Evolutionary conservation across 169 alveolate species (phyloP), one percentile per base, ranked within the genome.

Genomic region (Eimeria maxima): DNA sequence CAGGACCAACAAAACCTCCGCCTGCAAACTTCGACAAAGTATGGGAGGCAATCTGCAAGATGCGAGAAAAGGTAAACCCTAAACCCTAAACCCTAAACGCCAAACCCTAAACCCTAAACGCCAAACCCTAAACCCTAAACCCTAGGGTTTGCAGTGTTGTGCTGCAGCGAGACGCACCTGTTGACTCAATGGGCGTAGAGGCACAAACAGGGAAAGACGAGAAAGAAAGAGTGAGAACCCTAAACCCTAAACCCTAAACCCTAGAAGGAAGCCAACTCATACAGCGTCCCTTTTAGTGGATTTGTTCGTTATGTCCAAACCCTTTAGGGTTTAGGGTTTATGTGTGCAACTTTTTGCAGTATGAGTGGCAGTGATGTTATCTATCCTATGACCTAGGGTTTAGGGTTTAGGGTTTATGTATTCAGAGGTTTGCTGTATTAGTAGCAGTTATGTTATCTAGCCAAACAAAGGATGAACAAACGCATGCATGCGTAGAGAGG

Each of bases 371-470:
- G 38, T 33, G 38, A 38, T 6, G 42, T 16, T 10, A 8, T 27
- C 16, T 10, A 20, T 7, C 20, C 89, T 38, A 44, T 57, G 33
- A 6, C 33, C 89, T 44, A 38, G 53, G 22, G 53, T 83, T 18
- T 47, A 53, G 60, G 60, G 3, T 53, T 53, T 53, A 53, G 60
- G 60, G 60, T 53, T 53, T 53, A 53, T 22, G 27, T 60, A 5
- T 63, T 1, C 97, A 97, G 96, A 94, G 98, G 45, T 98, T 97
- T 93, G 98, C 98, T 71, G 97, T 97, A 4, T 83, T 98, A 22
- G 97, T 98, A 11, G 98, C 99, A 10, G 97, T 98, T 69, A 95
- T 98, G 97, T 95, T 98, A 20, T 97, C 99, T 24, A 97, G 98
- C 91, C 98, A 98, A 95, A 98, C 99, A 33, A 98, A 97, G 81